These are phyloP conservation scores for Boletus vermiculosoides DNA, from an alignment of 768 basidiomycete species.

Conservation along the genomic window DNA sequence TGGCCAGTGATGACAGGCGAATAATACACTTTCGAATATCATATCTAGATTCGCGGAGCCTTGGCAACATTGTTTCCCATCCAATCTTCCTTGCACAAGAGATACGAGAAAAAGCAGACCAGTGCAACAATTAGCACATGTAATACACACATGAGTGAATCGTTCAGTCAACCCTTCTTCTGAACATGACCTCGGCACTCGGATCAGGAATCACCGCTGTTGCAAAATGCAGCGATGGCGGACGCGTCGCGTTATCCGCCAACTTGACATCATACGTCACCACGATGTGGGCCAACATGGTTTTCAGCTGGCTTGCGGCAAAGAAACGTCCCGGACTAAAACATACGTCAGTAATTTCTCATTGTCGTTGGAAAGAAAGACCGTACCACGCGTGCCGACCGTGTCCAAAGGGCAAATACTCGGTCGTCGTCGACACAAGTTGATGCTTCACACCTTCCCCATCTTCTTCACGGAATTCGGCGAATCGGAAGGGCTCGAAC, in stretches of 20 bases:
- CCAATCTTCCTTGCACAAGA: neutral
- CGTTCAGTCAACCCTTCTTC: neutral
- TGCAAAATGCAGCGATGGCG: neutral
- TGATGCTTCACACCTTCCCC: no score
- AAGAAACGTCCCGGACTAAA: slow-evolving; percentile 19
- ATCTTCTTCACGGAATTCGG: no score
- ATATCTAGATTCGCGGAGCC: neutral
- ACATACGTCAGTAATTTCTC: neutral
- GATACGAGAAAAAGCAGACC: neutral
- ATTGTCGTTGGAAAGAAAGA: no score
- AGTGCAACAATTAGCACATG: neutral
- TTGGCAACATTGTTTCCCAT: neutral
- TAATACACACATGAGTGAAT: neutral
- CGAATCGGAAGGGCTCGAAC: no score
- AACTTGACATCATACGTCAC: slow-evolving; percentile 7
- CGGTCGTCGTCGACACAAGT: no score
- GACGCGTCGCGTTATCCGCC: neutral
- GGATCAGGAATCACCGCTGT: neutral
- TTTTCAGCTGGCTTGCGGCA: slow-evolving; percentile 8
- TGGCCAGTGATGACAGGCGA: neutral
- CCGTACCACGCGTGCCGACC: no score
- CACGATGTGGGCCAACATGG: slow-evolving; percentile 13
- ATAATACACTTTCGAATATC: neutral
- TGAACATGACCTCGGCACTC: neutral
- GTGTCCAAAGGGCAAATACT: no score